Base-by-base conservation (phyloP, 441 rosid genomes). In the Sinapis alba region DNA sequence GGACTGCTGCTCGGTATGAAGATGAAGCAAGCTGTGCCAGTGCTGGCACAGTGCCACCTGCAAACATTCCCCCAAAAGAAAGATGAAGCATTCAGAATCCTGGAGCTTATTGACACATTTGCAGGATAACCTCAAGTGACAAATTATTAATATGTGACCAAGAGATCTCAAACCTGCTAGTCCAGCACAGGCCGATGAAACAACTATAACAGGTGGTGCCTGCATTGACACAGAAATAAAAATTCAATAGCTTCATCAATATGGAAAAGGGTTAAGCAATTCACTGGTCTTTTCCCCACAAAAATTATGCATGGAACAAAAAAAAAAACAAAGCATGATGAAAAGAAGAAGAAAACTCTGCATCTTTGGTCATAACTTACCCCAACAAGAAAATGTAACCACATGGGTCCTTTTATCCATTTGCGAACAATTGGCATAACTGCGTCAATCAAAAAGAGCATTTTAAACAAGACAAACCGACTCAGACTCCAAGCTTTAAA, bases 121-220 rank as follows among this genome's bases (percentile, higher is more conserved):
- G 60, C 19, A 69, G 20, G 50, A 41, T 19, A 27, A 9, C 26
- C n/a, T 27, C 41, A 32, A 21, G 16, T 58, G 5, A 12, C 32
- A 28, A 5, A 28, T 28, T 28, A 28, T 11, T 43, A 43, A 30
- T 30, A 30, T 30, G 11, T 16, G 45, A 28, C 6, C 24, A 2
- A 66, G 57, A 53, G 18, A 72, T 15, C 41, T 67, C 85, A 74
- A 45, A 91, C 99, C 99, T 84, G 89, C 86, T 80, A 92, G 77
- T 43, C 98, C 97, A 15, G 98, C 98, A 80, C 97, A 92, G 57
- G 97, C 91, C 24, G 97, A 89, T 74, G 99, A 89, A 87, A 90
- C 86, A 45, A 92, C 92, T 64, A 92, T 89, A 64, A 94, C 97
- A 10, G 99, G 97, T 6, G 99, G 99, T 64, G 96, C 96, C 98